Evolutionary conservation across 73 alveolate genomes (phyloP).

Genomic region (Halteria grandinella): DNA sequence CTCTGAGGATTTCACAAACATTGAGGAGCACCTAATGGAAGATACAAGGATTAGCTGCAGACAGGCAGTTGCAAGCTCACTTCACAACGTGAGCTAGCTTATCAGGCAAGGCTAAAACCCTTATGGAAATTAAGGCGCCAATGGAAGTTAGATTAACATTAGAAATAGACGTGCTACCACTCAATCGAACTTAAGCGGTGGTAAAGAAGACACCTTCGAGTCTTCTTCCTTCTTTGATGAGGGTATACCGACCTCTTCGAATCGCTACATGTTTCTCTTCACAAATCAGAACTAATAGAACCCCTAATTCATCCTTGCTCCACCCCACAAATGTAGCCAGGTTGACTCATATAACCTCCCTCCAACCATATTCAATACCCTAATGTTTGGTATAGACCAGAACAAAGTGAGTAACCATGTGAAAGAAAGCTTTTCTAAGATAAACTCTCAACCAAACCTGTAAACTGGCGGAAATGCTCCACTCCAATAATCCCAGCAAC

Average conservation of each 20-base stretch:
- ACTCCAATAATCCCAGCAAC: too few relatives aligned
- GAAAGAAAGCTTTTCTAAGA: conserved; percentile 26
- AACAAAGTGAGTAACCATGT: conserved; percentile 42
- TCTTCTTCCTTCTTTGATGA: conserved; percentile 52
- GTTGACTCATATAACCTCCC: conserved; percentile 38
- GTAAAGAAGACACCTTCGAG: conserved; percentile 51
- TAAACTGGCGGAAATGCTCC: too few relatives aligned
- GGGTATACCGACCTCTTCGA: too few relatives aligned
- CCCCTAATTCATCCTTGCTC: too few relatives aligned
- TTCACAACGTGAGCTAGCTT: conserved; percentile 22
- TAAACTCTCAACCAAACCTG: too few relatives aligned
- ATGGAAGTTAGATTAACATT: neutral
- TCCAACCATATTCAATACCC: conserved; percentile 49
- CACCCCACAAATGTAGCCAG: conserved; percentile 45
- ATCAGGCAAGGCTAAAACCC: neutral
- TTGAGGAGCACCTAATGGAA: conserved; percentile 38
- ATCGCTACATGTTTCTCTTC: too few relatives aligned
- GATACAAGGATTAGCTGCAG: conserved; percentile 48
- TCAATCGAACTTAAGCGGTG: conserved; percentile 16
- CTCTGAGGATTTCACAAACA: conserved; percentile 49
- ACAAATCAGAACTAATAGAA: too few relatives aligned
- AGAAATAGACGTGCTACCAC: conserved; percentile 46
- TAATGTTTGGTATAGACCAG: conserved; percentile 48
- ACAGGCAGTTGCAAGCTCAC: conserved; percentile 51
- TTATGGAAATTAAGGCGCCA: too few relatives aligned